Base-by-base conservation (phyloP, 371 early-diverging fungal species). In the Encephalitozoon intestinalis region DNA sequence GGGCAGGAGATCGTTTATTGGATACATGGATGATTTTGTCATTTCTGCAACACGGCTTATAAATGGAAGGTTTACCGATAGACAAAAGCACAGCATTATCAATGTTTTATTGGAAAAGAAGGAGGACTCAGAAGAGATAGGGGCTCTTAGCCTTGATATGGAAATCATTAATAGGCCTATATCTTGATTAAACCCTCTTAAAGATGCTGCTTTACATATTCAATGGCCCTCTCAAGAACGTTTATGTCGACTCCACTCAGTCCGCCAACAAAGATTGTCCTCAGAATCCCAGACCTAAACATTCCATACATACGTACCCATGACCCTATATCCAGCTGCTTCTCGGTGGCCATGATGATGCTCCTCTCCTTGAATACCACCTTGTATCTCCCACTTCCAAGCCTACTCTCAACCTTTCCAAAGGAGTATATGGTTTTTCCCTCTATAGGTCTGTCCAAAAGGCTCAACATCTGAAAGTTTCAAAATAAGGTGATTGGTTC, bases 31-130 rank as follows among this genome's bases (percentile, higher is more conserved):
- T 58, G 82, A 82, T 69, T 39, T 79, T 9, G 11, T 77, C 0
- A 82, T 79, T 23, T 65, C 70, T 18, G 78, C 82, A 12, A 77
- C 72, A 6, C 51, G 82, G 49, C 64, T 82, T 41, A 78, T 82
- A 21, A 79, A 79, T 49, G 73, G 76, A 31, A 76, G 63, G 46
- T 82, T 79, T 75, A 77, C 67, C 28, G 82, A 82, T 41, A 63
- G 41, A 43, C 49, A 76, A 39, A 82, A 82, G 67, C 65, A 77
- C 41, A 69, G 67, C 5, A 63, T 71, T 18, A 82, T 82, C 31
- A 69, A 82, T 40, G 37, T 63, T 12, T n/a, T 82, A 5, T 73
- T 82, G 49, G 68, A 67, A 40, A 67, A 71, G 44, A 50, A 43
- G 26, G 46, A 49, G 25, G 52, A 69, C 8, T 5, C 12, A 8